These are phyloP conservation scores for Narthecium ossifragum DNA, from an alignment of 106 monocot species.

Conservation along the genomic window DNA sequence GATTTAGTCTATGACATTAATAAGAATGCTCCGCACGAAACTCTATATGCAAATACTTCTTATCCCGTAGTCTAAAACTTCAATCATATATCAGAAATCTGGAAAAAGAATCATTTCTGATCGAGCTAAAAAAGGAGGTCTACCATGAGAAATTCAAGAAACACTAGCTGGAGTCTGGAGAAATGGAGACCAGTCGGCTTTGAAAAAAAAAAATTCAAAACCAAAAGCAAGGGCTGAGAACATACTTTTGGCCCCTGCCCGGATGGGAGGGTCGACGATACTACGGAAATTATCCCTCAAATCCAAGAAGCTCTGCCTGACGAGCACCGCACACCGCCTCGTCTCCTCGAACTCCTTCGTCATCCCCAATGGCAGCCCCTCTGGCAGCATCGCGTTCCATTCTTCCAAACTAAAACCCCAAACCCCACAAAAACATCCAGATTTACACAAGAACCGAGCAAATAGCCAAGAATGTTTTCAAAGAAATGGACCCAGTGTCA, in stretches of 20 bases:
- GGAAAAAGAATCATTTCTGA: too few relatives aligned
- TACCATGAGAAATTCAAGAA: too few relatives aligned
- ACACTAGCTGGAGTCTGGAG: too few relatives aligned
- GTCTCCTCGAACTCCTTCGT: constrained; percentile 94
- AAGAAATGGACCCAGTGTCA: too few relatives aligned
- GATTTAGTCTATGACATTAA: too few relatives aligned
- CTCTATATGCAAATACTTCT: too few relatives aligned
- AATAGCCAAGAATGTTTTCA: too few relatives aligned
- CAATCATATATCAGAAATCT: too few relatives aligned
- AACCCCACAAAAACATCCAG: background rate
- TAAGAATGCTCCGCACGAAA: too few relatives aligned
- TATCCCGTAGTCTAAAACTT: too few relatives aligned
- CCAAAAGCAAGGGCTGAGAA: background rate
- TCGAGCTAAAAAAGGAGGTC: too few relatives aligned
- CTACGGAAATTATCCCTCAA: constrained; percentile 64
- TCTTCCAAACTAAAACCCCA: constrained; percentile 57
- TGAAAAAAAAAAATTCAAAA: background rate
- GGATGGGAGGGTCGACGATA: constrained; percentile 1
- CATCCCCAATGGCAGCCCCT: constrained; percentile 83
- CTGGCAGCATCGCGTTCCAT: constrained; percentile 75
- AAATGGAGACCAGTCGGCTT: too few relatives aligned
- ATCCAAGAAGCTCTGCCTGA: constrained; percentile 86
- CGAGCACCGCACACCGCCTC: constrained; percentile 77
- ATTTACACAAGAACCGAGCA: background rate
- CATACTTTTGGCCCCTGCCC: constrained; percentile 53